Base-by-base conservation (phyloP, 1,284 basidiomycete genomes). In the Chondrostereum purpureum region DNA sequence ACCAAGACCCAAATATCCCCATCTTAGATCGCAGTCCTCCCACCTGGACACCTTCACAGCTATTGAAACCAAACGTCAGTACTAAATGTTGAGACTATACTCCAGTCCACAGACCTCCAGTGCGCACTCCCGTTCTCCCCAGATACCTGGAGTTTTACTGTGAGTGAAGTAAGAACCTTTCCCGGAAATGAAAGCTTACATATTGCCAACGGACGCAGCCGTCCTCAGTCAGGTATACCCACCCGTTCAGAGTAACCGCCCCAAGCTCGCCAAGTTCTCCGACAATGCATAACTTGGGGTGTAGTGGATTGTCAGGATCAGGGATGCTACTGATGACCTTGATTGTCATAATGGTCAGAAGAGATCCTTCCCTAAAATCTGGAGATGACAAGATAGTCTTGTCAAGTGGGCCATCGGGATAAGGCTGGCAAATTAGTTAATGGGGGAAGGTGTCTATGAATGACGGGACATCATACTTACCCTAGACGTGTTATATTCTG, bases 1-100 rank as follows among this genome's bases (percentile, higher is more conserved):
- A 81, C 83, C 83, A 87, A 6, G 74, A 52, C 0, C 83, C 83
- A 11, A 85, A 55, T 1, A 80, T 68, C 13, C 83, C 83, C 56
- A 65, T 79, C 3, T 60, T 61, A 5, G 83, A 84, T 6, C 77
- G 70, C 13, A 81, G 54, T 3, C 69, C 73, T 8, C 84, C 83
- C 12, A 86, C 53, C 51, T 83, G 80, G 13, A 87, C 62, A 17
- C 74, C 83, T 47, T 80, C 72, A 13, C 73, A 80, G 53, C 83
- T 85, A 47, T 39, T 37, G 8, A 37, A 10, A n/a, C 14, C 20
- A 13, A 41, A 21, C n/a, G 14, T 18, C 4, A 4, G 18, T 49
- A 48, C 42, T 16, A 14, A 18, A 18, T 43, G 39, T 24, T n/a
- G 33, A 17, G 39, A 21, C n/a, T 27, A 21, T n/a, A n/a, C 2